phyloP scores from a whole-genome alignment of 352 stramenopile species.

The Halophytophthora polymorphica region DNA sequence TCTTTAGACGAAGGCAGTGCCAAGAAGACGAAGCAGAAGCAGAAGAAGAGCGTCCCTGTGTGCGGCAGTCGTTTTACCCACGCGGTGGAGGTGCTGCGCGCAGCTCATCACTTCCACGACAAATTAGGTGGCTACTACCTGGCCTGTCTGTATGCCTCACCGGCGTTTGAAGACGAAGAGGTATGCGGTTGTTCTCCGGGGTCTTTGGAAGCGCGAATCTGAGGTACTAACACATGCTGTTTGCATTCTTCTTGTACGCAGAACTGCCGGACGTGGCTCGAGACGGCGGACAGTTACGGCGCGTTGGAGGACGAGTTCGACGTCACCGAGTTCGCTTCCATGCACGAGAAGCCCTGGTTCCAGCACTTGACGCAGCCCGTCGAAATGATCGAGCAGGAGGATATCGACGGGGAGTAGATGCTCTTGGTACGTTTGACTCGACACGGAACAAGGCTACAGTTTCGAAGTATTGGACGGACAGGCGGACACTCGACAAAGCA shows the following conservation, averaged over 20 bases:
- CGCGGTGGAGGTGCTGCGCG: constrained; percentile 59
- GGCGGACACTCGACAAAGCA: neutral
- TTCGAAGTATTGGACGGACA: neutral
- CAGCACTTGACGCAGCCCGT: constrained; percentile 45
- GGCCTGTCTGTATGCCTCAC: constrained; percentile 56
- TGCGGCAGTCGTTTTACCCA: constrained; percentile 30
- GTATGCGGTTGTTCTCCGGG: constrained; percentile 16
- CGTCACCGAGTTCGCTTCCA: constrained; percentile 46
- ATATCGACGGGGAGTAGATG: constrained; percentile 5
- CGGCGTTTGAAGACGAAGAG: constrained; percentile 55
- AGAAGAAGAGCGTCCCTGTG: constrained; percentile 8
- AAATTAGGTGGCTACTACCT: constrained; percentile 78
- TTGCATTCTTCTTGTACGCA: constrained; percentile 8
- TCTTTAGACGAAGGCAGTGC: neutral
- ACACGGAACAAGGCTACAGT: neutral
- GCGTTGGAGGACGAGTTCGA: constrained; percentile 76
- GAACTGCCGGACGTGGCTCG: constrained; percentile 71
- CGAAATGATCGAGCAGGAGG: constrained; percentile 26
- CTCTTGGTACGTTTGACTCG: neutral
- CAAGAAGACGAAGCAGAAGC: constrained; percentile 22
- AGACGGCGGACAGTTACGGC: constrained; percentile 78
- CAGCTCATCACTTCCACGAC: constrained; percentile 80
- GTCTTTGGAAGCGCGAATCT: too few relatives aligned
- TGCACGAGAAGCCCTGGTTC: constrained; percentile 59
- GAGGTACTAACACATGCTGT: too few relatives aligned